phyloP scores from a whole-genome alignment of 1,139 yeast genomes.

The Suhomyces wounanorum region DNA sequence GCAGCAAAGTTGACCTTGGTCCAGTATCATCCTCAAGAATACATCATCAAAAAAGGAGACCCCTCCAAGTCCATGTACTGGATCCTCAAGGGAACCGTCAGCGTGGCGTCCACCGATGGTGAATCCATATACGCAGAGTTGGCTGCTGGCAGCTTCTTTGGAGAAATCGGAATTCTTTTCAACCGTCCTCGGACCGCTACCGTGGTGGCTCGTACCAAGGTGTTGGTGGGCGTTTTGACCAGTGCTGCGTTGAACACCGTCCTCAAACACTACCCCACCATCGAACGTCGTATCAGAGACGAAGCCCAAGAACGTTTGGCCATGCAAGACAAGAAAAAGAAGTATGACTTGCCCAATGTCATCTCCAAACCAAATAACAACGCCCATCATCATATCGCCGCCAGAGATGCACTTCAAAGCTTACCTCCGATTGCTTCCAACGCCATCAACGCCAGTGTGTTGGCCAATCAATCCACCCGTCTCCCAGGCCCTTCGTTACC shows the following conservation, averaged over 20 bases:
- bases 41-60: slow-evolving; percentile 69
- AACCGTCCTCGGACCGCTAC: slow-evolving; percentile 79
- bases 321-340: slow-evolving; percentile 62
- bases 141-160: slow-evolving; percentile 70
- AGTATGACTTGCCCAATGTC: slow-evolving; percentile 21
- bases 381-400: background rate
- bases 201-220: slow-evolving; percentile 69
- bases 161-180: slow-evolving; percentile 75
- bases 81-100: slow-evolving; percentile 73
- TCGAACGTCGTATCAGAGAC: slow-evolving; percentile 69
- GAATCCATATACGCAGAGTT: slow-evolving; percentile 73
- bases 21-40: slow-evolving; percentile 66
- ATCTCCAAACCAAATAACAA: slow-evolving; percentile 9
- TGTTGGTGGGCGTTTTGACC: slow-evolving; percentile 66
- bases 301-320: slow-evolving; percentile 78
- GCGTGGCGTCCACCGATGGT: slow-evolving; percentile 74
- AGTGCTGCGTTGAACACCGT: slow-evolving; percentile 62
- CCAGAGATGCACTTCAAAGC: background rate
- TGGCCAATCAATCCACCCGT: slow-evolving; percentile 18
- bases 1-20: slow-evolving; percentile 59
- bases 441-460: slow-evolving; percentile 19
- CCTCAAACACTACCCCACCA: slow-evolving; percentile 59
- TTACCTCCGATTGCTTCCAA: slow-evolving; percentile 1
- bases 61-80: slow-evolving; percentile 80
- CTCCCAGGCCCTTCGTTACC: slow-evolving; percentile 23